A percentile compares a stretch with the other conserved stretches of the same genome.
Evolutionary conservation across 1,139 yeast species (phyloP).

Genomic region (Candida buenavistaensis): DNA sequence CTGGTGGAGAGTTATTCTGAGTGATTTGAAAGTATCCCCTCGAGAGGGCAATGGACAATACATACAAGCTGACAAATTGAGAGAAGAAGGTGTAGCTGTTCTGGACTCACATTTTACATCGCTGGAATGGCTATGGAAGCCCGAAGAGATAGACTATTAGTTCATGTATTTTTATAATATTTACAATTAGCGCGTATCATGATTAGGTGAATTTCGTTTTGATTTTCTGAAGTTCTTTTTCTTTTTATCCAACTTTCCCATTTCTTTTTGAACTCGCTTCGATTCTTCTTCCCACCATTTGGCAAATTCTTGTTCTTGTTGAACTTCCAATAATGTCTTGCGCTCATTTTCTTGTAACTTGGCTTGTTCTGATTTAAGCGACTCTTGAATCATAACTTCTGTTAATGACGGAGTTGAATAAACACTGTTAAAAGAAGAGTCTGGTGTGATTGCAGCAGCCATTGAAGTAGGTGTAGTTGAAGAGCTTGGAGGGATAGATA

Average conservation of each 20-base stretch:
- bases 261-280: conserved; percentile 53
- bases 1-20: conserved; percentile 78
- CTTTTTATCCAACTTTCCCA: conserved; percentile 17
- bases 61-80: conserved; percentile 48
- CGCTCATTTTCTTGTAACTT: conserved; percentile 28
- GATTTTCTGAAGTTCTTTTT: conserved; percentile 2
- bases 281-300: conserved; percentile 83
- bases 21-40: conserved; percentile 62
- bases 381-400: conserved; percentile 46
- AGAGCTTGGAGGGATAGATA: not conserved
- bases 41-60: conserved; percentile 47
- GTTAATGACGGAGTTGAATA: conserved; percentile 29
- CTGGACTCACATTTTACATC: conserved; percentile 13
- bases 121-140: conserved; percentile 19
- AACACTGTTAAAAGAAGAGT: conserved; percentile 12
- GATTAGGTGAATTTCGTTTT: not conserved
- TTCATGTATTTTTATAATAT: not conserved
- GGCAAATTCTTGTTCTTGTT: conserved; percentile 77
- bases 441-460: conserved; percentile 8
- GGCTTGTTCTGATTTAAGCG: conserved; percentile 41
- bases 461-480: conserved; percentile 5
- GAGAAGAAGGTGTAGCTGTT: conserved; percentile 51
- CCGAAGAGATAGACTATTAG: conserved; percentile 42
- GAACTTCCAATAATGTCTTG: conserved; percentile 63
- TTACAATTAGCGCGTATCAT: too few species aligned